Base-by-base conservation (phyloP, 2,329 filamentous ascomycete genomes). In the Simplicillium aogashimaense region DNA sequence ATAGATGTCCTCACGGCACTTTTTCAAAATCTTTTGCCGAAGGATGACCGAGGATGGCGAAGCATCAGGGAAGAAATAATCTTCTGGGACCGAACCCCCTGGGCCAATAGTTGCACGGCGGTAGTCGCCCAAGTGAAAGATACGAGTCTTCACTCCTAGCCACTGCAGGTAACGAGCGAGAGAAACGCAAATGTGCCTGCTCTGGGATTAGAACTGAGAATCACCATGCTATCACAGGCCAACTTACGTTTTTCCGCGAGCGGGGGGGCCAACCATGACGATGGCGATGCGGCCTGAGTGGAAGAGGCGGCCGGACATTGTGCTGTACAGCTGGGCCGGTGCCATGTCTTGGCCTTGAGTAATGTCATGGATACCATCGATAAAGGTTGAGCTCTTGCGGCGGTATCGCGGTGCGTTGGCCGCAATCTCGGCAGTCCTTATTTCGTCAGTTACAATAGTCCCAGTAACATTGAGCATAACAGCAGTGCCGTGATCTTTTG, bases 241-340 rank as follows among this genome's bases (percentile, higher is more conserved):
- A 9, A 67, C 81, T 59, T 64, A 87, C 74, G 92, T 98, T 66
- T 98, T 98, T 45, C 92, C 92, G 54, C 92, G 81, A 31, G 92
- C 92, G 33, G 92, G 92, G 25, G 95, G 76, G 17, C 92, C 92
- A 50, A 97, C 92, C 59, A 95, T 95, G 48, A 92, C 90, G 53
- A 98, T 97, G 36, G 90, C 90, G 58, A 98, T 98, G 43, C 90
- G 81, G 36, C 92, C 92, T 16, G 92, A 95, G 63, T 98, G 92
- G 60, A 98, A 98, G 25, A 98, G 78, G 33, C 92, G 80, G 37
- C 92, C 92, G 36, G 90, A 97, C 74, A 97, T 94, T 39, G 92
- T 98, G 61, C 88, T 95, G 68, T 98, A 98, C 35, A 98, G 74
- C 66, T 98, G 92, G 50, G 92, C 92, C 25, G 92, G 92, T 5